Percentiles rank a stretch among this genome's conserved stretches.
Conservation (phyloP, 1,139 yeast species). For the Geotrichum siamense region DNA sequence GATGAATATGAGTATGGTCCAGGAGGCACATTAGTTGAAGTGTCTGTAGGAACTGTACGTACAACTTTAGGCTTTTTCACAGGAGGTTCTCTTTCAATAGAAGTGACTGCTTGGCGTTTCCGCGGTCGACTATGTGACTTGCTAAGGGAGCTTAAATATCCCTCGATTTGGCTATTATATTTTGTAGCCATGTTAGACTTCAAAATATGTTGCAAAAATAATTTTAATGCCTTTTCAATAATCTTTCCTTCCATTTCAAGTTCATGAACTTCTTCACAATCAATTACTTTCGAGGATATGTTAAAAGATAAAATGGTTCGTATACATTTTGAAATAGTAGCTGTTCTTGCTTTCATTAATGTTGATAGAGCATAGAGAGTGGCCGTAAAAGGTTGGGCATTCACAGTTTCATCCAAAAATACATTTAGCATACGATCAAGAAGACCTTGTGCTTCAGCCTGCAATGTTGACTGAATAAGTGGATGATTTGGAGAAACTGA, state of each 20-base stretch:
- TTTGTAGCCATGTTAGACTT: conserved; percentile 27
- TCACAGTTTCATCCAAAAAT: conserved; percentile 40
- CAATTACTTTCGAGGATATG: conserved; percentile 23
- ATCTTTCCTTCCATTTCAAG: conserved; percentile 31
- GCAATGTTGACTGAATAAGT: conserved; percentile 51
- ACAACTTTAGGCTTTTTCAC: conserved; percentile 24
- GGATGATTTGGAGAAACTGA: conserved; percentile 61
- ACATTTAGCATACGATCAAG: conserved; percentile 57
- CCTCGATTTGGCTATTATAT: conserved; percentile 27
- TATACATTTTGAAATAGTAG: conserved; percentile 31
- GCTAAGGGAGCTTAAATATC: conserved; percentile 29
- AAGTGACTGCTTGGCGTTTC: conserved; percentile 19
- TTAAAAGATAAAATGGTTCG: conserved; percentile 33
- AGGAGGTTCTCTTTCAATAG: conserved; percentile 22
- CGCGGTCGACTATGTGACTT: conserved; percentile 28
- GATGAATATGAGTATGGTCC: conserved; percentile 33
- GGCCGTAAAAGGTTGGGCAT: conserved; percentile 30
- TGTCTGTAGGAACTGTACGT: conserved; percentile 24
- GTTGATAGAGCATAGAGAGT: conserved; percentile 35
- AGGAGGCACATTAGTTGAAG: conserved; percentile 26
- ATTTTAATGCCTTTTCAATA: conserved; percentile 35
- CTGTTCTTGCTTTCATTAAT: conserved; percentile 33
- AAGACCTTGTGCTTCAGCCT: conserved; percentile 64
- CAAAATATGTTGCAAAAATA: conserved; percentile 32
- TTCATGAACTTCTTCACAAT: conserved; percentile 23